These are phyloP conservation scores for Mentha longifolia DNA, from an alignment of 257 asterid species.

Conservation along the genomic window DNA sequence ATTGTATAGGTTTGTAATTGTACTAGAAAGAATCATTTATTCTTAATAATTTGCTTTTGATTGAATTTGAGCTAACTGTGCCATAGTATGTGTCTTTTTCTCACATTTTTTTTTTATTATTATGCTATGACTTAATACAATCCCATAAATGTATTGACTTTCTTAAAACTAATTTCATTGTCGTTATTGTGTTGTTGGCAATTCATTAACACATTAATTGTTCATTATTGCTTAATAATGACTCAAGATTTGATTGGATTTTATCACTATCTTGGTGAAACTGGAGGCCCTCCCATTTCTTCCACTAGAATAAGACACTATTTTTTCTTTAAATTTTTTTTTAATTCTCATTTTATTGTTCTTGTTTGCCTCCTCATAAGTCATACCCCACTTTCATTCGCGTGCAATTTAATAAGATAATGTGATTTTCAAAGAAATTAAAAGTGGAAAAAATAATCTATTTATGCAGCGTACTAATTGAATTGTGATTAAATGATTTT, in stretches of 20 bases:
- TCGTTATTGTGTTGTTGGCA: background rate
- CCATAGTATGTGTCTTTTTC: no score
- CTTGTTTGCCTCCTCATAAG: no score
- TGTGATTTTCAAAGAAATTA: background rate
- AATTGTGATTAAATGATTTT: no score
- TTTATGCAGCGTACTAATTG: no score
- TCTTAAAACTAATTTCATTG: background rate
- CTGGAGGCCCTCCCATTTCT: slow-evolving; percentile 25
- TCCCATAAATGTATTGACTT: background rate
- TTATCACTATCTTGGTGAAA: slow-evolving; percentile 6
- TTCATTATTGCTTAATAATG: slow-evolving; percentile 16
- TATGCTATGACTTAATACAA: background rate
- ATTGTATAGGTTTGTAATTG: slow-evolving; percentile 25
- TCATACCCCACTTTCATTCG: no score
- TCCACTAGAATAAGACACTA: background rate
- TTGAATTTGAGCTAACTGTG: background rate
- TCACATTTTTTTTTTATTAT: background rate
- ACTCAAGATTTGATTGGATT: slow-evolving; percentile 21
- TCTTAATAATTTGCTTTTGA: background rate
- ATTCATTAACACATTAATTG: slow-evolving; percentile 7
- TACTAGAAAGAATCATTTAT: background rate
- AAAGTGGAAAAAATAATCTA: no score
- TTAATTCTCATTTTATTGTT: slow-evolving; percentile 6
- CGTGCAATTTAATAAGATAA: no score
- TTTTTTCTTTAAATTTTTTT: background rate